Conservation (phyloP, 2,329 filamentous ascomycete genomes). For the Venturiaceae sp. region DNA sequence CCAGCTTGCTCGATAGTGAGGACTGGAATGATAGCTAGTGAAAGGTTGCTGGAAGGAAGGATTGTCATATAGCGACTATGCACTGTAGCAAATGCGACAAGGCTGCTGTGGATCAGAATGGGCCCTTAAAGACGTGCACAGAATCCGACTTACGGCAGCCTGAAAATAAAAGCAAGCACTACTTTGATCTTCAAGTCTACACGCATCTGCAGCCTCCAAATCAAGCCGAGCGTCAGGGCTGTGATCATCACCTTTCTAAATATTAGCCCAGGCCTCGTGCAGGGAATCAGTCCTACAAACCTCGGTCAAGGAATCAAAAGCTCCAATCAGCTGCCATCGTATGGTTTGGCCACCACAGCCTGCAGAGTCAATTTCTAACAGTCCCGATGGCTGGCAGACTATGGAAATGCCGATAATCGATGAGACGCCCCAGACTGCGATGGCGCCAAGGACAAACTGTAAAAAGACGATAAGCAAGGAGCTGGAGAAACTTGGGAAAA, state of each 20-base stretch:
- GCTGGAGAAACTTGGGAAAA: not conserved
- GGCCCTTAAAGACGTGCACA: not conserved
- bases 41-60: conserved; percentile 5
- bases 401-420: conserved; percentile 15
- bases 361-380: conserved; percentile 1
- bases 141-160: conserved; percentile 6
- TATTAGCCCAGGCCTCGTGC: not conserved
- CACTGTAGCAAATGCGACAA: conserved; percentile 12
- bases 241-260: not conserved
- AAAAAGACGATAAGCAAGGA: not conserved
- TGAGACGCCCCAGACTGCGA: conserved; percentile 15
- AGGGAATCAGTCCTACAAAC: not conserved
- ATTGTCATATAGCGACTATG: conserved; percentile 9
- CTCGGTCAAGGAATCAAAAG: conserved; percentile 8
- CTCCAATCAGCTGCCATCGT: conserved; percentile 9
- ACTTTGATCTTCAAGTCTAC: conserved; percentile 8
- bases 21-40: conserved; percentile 8
- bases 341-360: conserved; percentile 4
- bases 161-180: conserved; percentile 8
- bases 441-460: conserved; percentile 10
- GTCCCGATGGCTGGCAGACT: conserved; percentile 12
- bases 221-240: conserved; percentile 1
- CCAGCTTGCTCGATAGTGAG: conserved; percentile 16
- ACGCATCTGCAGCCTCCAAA: conserved; percentile 10
- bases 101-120: conserved; percentile 8